Percentiles rank a stretch among this genome's conserved stretches.
Conservation (phyloP, 495 filamentous ascomycete genomes). For the Penicillium argentinense region DNA sequence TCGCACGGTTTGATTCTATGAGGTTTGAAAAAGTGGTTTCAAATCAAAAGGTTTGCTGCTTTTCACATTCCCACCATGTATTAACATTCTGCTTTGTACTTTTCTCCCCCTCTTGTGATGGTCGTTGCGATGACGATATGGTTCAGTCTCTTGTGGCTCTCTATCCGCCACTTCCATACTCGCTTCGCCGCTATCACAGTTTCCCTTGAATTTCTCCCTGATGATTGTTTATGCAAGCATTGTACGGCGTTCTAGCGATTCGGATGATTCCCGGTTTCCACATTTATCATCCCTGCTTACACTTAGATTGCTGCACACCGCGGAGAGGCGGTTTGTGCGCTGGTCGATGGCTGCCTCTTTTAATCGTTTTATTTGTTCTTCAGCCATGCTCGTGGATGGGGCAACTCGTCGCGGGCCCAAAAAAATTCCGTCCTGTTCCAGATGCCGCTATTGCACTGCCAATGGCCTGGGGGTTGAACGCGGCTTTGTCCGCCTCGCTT, state of each 20-base stretch:
- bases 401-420: slow-evolving; percentile 23
- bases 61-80: slow-evolving; percentile 53
- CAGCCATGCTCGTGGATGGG: slow-evolving; percentile 14
- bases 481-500: slow-evolving; percentile 20
- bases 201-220: slow-evolving; percentile 1
- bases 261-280: slow-evolving; percentile 31
- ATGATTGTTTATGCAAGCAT: slow-evolving; percentile 50
- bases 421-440: slow-evolving; percentile 25
- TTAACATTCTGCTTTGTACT: slow-evolving; percentile 49
- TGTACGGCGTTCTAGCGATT: slow-evolving; percentile 53
- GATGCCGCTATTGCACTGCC: slow-evolving; percentile 15
- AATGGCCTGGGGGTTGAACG: slow-evolving; percentile 7
- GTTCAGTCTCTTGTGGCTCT: background rate
- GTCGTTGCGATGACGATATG: background rate
- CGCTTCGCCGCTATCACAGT: background rate
- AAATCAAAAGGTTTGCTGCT: no score
- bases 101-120: slow-evolving; percentile 36
- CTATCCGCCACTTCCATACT: no score
- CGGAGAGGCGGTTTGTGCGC: slow-evolving; percentile 59
- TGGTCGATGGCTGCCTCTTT: slow-evolving; percentile 57
- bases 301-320: slow-evolving; percentile 55
- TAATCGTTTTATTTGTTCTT: slow-evolving; percentile 29
- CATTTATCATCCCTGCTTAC: slow-evolving; percentile 29
- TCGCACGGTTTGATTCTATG: no score
- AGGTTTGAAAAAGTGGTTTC: no score